Percentiles rank a stretch among this genome's conserved stretches.
phyloP scores from a whole-genome alignment of 2,329 filamentous ascomycete genomes.

The Trichoderma koningiopsis region DNA sequence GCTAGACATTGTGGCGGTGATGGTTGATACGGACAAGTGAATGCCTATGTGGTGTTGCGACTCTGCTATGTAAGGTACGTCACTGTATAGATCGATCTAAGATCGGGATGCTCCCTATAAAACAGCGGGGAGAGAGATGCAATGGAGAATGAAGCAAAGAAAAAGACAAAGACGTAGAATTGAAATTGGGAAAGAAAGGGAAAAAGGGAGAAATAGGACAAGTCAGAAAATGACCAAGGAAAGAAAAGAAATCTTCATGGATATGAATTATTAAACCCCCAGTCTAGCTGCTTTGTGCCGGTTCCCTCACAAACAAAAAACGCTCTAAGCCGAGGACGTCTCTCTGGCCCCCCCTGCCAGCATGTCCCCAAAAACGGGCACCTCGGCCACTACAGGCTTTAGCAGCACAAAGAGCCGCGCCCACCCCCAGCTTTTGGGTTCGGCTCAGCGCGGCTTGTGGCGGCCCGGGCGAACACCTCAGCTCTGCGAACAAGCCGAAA shows the following conservation, averaged over 20 bases:
- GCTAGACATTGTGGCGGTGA: conserved; percentile 41
- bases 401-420: not conserved
- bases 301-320: not conserved
- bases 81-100: not conserved
- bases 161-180: not conserved
- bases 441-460: conserved; percentile 47
- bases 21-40: not conserved
- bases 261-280: not conserved
- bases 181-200: not conserved
- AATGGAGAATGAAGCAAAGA: not conserved
- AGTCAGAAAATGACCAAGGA: not conserved
- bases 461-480: conserved; percentile 36
- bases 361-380: not conserved
- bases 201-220: not conserved
- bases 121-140: not conserved
- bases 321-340: conserved; percentile 1
- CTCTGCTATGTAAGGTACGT: not conserved
- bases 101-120: not conserved
- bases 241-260: not conserved
- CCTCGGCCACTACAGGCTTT: conserved; percentile 25
- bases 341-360: not conserved
- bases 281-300: not conserved
- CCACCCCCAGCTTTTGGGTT: not conserved
- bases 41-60: not conserved
- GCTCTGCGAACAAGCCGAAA: conserved; percentile 25